Base-by-base conservation (phyloP, 2,329 filamentous ascomycete genomes). In the Tolypocladium sp. region DNA sequence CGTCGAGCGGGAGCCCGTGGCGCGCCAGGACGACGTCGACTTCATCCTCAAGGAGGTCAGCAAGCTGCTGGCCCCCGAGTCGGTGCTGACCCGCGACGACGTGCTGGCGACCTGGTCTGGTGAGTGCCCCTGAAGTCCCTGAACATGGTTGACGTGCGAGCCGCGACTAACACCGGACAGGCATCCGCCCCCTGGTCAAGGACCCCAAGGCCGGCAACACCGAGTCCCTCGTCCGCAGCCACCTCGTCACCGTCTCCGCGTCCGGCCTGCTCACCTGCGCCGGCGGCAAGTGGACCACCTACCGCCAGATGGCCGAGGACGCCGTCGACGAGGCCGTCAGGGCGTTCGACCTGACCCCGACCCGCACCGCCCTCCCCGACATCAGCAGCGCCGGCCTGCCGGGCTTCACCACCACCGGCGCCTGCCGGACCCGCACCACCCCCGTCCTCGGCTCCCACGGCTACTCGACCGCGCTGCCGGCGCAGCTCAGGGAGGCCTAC, bases 231-330 rank as follows among this genome's bases (percentile, higher is more conserved):
- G 90, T 94, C 60, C 88, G 90, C 64, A 92, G 88, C 74, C 90
- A 94, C 70, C 81, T 94, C 57, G 83, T 93, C 65, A 88, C 88
- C 57, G 82, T 89, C 49, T 92, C 90, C 25, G 74, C 83, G 7
- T 89, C 89, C 1, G 90, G 89, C 17, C 81, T 94, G 20, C 77
- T 94, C 65, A 93, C 90, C 57, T 91, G 89, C 72, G 89, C 89
- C 40, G 90, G 90, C 66, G 90, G 90, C 62, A 94, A 93, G 76
- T 93, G 90, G 90, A 94, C 90, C 7, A 94, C 90, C 13, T 94
- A 93, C 76, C 88, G 90, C 58, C 88, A 92, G 70, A 94, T 94
- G 90, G 88, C 90, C 57, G 88, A 94, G 72, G 89, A 93, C 67
- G 88, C 89, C 55, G 90, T 94, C 62, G 89, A 93, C 69, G 86